Evolutionary conservation across 129 eudicot species (phyloP).

Genomic region (Ambrosia trifida): DNA sequence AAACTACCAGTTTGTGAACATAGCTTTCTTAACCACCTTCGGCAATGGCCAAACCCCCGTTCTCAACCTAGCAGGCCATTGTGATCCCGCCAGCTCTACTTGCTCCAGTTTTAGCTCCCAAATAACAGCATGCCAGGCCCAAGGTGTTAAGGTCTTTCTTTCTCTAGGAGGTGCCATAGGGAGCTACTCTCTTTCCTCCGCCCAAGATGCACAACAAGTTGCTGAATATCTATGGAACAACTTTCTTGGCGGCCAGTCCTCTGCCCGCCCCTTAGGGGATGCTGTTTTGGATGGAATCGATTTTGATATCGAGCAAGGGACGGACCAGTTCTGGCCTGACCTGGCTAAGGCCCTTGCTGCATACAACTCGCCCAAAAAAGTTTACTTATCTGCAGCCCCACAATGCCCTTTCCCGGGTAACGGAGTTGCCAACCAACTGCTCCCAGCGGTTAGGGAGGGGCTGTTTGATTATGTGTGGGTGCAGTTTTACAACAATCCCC

Average conservation of each 20-base stretch:
- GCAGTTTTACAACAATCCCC: slow-evolving; percentile 65
- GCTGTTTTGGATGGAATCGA: slow-evolving; percentile 76
- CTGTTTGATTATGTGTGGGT: slow-evolving; percentile 76
- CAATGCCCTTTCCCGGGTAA: slow-evolving; percentile 68
- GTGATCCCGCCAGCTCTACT: slow-evolving; percentile 43
- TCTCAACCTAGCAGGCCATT: slow-evolving; percentile 71
- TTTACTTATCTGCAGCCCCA: slow-evolving; percentile 72
- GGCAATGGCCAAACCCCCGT: slow-evolving; percentile 56
- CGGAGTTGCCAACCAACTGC: slow-evolving; percentile 20
- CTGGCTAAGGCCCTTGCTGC: slow-evolving; percentile 50
- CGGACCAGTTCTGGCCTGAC: slow-evolving; percentile 41
- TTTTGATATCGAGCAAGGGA: slow-evolving; percentile 59
- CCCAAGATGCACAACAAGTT: slow-evolving; percentile 55
- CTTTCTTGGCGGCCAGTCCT: slow-evolving; percentile 54
- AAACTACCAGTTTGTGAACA: slow-evolving; percentile 53
- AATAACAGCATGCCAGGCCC: slow-evolving; percentile 49
- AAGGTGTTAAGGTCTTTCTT: slow-evolving; percentile 57
- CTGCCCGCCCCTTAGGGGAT: slow-evolving; percentile 53
- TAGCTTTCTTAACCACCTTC: slow-evolving; percentile 54
- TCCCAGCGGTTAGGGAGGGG: slow-evolving; percentile 41
- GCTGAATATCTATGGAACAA: slow-evolving; percentile 54
- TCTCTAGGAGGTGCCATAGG: slow-evolving; percentile 61
- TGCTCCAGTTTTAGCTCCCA: slow-evolving; percentile 45
- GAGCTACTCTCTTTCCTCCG: slow-evolving; percentile 49
- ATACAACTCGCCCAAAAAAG: slow-evolving; percentile 40